phyloP scores from a whole-genome alignment of 352 stramenopile species.

The Globisporangium okanoganense region DNA sequence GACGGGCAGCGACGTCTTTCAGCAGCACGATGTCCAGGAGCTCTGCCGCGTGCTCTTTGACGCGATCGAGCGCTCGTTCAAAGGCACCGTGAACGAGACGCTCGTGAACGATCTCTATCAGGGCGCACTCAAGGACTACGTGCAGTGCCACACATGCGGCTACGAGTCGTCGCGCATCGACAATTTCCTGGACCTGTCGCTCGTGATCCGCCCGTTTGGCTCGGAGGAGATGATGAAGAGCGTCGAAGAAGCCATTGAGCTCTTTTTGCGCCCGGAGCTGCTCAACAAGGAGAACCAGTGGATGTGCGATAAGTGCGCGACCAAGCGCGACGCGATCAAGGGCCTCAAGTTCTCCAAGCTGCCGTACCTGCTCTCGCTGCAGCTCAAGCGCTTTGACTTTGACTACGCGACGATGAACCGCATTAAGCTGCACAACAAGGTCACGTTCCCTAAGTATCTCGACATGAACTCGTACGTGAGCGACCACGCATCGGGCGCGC shows the following conservation, averaged over 20 bases:
- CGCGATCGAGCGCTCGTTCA: constrained; percentile 86
- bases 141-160: constrained; percentile 80
- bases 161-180: constrained; percentile 86
- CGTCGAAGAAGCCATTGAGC: constrained; percentile 84
- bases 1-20: constrained; percentile 84
- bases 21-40: constrained; percentile 92
- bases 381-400: constrained; percentile 92
- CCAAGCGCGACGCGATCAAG: constrained; percentile 89
- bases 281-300: constrained; percentile 90
- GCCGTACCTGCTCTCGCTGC: constrained; percentile 86
- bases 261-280: constrained; percentile 84
- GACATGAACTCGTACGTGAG: constrained; percentile 88
- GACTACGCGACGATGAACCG: constrained; percentile 88
- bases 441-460: constrained; percentile 88
- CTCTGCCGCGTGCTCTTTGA: constrained; percentile 90
- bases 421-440: constrained; percentile 84
- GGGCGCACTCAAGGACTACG: constrained; percentile 85
- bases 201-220: constrained; percentile 87
- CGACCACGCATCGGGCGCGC: constrained; percentile 36
- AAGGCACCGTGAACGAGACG: constrained; percentile 81
- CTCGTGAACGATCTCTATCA: constrained; percentile 88
- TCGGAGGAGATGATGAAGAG: constrained; percentile 83
- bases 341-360: constrained; percentile 87
- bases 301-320: constrained; percentile 78
- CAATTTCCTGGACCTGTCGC: constrained; percentile 87